A percentile compares a stretch with the other conserved stretches of the same genome.
Evolutionary conservation across 2,329 filamentous ascomycete genomes (phyloP).

Genomic region (Nothomitra cinnamomea): DNA sequence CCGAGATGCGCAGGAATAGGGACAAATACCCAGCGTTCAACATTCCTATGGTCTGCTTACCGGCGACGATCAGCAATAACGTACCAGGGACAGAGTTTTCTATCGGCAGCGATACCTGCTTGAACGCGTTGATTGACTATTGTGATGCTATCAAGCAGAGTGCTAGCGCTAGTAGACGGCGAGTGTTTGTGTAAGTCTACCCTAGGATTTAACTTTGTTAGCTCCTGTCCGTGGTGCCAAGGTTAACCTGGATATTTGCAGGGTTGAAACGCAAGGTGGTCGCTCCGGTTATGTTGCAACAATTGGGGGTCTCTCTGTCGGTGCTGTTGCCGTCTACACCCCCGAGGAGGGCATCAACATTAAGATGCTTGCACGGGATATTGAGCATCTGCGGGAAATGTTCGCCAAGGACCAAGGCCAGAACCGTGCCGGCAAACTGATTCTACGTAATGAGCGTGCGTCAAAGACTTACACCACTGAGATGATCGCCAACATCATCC

Average conservation of each 20-base stretch:
- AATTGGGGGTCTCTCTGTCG: slow-evolving; percentile 77
- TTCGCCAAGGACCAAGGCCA: slow-evolving; percentile 78
- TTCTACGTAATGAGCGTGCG: slow-evolving; percentile 92
- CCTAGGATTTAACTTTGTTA: background rate
- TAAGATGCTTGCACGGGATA: slow-evolving; percentile 81
- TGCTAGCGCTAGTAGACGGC: slow-evolving; percentile 77
- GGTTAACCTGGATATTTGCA: background rate
- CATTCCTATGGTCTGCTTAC: slow-evolving; percentile 80
- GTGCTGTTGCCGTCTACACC: slow-evolving; percentile 85
- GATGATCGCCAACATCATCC: slow-evolving; percentile 88
- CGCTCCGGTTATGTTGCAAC: slow-evolving; percentile 88
- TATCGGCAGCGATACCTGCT: slow-evolving; percentile 85
- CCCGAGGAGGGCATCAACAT: slow-evolving; percentile 91
- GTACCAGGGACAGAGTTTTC: slow-evolving; percentile 96
- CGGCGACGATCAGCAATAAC: slow-evolving; percentile 98
- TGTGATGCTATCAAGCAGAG: slow-evolving; percentile 97
- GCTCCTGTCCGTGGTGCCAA: background rate
- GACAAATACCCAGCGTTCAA: slow-evolving; percentile 67
- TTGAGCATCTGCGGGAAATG: slow-evolving; percentile 70
- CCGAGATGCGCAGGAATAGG: slow-evolving; percentile 68
- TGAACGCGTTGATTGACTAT: slow-evolving; percentile 88
- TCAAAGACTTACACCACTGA: slow-evolving; percentile 82
- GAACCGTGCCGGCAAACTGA: slow-evolving; percentile 77
- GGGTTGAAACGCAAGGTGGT: slow-evolving; percentile 91
- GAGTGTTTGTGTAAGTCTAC: slow-evolving; percentile 61